Base-by-base conservation (phyloP, 352 stramenopile genomes). In the Blastocystis sp. region DNA sequence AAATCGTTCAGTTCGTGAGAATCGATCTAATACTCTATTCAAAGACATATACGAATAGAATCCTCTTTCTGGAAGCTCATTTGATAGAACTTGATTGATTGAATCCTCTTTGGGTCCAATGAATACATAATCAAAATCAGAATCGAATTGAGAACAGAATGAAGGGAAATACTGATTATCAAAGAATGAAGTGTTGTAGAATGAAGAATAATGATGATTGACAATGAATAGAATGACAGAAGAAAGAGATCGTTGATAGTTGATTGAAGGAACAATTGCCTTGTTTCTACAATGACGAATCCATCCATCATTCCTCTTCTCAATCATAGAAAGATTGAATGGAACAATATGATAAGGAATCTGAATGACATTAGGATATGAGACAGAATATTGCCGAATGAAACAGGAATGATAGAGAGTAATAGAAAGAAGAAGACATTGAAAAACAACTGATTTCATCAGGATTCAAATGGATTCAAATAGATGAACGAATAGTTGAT, bases 51-150 rank as follows among this genome's bases (percentile, higher is more conserved):
- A 78, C 32, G 66, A 78, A 1, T 37, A 78, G 46, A 59, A 39
- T 9, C 66, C 66, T 19, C 37, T n/a, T 12, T 21, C 16, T 21
- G 66, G 66, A 21, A 78, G 66, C 11, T 29, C 12, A 49, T 78
- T 56, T 21, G 6, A n/a, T 9, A 78, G 7, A 12, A 78, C 66
- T 14, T 57, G n/a, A 12, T 39, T 4, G 6, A 1, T 14, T 12
- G 16, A 9, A n/a, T 57, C 27, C 66, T 56, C 42, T 21, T 29
- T 14, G 1, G 66, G 66, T 11, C 66, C 66, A 7, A 78, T 7
- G 46, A 59, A 78, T 6, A 78, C 27, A 12, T 59, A 39, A 32
- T 78, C 66, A 32, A 78, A 78, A 12, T 78, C 66, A 49, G 59
- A 56, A 32, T 59, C 42, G 46, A 78, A 78, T 1, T 11, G 66